These are phyloP conservation scores for Glaciozyma antarctica DNA, from an alignment of 768 basidiomycete genomes.

Conservation along the genomic window DNA sequence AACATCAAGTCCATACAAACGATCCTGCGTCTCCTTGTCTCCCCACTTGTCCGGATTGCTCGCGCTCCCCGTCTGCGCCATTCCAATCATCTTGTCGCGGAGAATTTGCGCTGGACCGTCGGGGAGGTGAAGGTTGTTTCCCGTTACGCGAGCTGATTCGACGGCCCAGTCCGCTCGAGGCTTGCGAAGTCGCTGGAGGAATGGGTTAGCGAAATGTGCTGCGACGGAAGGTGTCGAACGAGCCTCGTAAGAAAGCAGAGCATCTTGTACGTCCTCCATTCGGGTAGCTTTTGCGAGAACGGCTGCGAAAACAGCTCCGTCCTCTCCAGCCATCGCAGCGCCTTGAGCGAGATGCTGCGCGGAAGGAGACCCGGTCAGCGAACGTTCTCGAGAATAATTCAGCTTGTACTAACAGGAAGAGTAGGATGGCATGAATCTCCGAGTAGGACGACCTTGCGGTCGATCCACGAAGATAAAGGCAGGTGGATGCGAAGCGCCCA, in stretches of 20 bases:
- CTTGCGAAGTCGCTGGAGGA: constrained; percentile 7
- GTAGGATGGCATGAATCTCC: constrained; percentile 2
- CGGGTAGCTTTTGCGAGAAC: constrained; percentile 35
- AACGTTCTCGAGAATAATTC: background rate
- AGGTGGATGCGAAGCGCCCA: constrained; percentile 20
- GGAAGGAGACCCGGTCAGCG: constrained; percentile 19
- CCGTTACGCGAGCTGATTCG: constrained; percentile 15
- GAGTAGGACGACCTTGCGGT: background rate
- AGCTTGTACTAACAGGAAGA: background rate
- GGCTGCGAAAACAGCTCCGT: constrained; percentile 30
- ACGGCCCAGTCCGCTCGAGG: constrained; percentile 26
- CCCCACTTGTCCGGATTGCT: constrained; percentile 20
- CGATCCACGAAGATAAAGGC: constrained; percentile 11
- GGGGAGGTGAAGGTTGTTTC: constrained; percentile 20
- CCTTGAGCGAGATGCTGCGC: constrained; percentile 35
- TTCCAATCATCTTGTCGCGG: constrained; percentile 15
- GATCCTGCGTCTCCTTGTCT: constrained; percentile 12
- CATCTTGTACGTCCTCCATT: constrained; percentile 20
- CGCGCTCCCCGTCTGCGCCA: background rate
- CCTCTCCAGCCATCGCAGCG: constrained; percentile 34
- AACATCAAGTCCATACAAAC: constrained; percentile 12
- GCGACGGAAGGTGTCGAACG: background rate
- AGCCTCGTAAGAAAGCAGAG: constrained; percentile 8
- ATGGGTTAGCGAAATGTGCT: background rate
- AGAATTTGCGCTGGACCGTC: constrained; percentile 11